Conservation (phyloP, 1,284 basidiomycete species). For the Peniophora sp. region DNA sequence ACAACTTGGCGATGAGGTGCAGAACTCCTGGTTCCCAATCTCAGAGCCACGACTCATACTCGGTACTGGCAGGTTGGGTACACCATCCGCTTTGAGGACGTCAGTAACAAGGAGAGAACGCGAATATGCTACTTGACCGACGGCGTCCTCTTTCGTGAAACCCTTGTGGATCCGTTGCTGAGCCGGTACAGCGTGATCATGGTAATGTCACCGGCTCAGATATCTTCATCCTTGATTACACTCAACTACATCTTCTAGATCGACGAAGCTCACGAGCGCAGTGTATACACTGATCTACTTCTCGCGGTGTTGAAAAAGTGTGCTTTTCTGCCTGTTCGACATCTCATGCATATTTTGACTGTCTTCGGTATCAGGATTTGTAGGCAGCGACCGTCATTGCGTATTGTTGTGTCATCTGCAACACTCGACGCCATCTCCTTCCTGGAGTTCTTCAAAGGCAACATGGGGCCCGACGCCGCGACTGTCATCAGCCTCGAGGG, state of each 20-base stretch:
- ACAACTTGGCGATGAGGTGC: conserved; percentile 84
- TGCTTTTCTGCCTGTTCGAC: conserved; percentile 20
- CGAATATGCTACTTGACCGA: conserved; percentile 97
- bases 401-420: conserved; percentile 91
- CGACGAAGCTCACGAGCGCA: conserved; percentile 96
- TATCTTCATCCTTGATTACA: conserved; percentile 11
- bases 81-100: conserved; percentile 95
- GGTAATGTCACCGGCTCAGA: conserved; percentile 40
- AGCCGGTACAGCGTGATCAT: conserved; percentile 93
- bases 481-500: conserved; percentile 89
- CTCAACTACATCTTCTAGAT: conserved; percentile 42
- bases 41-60: neutral
- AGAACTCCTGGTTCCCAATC: conserved; percentile 12
- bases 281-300: conserved; percentile 89
- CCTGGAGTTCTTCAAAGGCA: conserved; percentile 77
- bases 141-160: conserved; percentile 95
- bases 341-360: conserved; percentile 11
- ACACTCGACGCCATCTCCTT: conserved; percentile 90
- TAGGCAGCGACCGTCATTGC: conserved; percentile 79
- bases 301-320: conserved; percentile 91
- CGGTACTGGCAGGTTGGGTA: conserved; percentile 71
- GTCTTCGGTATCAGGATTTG: conserved; percentile 54
- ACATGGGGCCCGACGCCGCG: conserved; percentile 42
- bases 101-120: conserved; percentile 74
- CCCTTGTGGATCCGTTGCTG: conserved; percentile 82